Evolutionary conservation across 176 grass and related monocot species (phyloP).

Genomic region (Phoenix dactylifera): DNA sequence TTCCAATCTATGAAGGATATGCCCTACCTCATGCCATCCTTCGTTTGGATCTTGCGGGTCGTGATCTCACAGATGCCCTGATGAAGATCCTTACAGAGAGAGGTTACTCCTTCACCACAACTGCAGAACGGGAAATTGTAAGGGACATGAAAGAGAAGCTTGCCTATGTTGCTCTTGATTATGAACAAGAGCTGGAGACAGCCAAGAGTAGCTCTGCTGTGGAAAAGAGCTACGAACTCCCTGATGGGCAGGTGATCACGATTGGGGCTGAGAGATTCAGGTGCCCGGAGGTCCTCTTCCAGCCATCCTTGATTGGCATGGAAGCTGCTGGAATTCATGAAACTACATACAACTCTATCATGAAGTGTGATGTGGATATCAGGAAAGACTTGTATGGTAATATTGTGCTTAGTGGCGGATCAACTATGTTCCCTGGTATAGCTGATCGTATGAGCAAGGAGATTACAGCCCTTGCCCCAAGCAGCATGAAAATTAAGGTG

Average conservation of each 20-base stretch:
- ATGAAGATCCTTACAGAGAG: constrained; percentile 15
- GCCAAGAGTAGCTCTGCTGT: constrained; percentile 10
- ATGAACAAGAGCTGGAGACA: constrained; percentile 8
- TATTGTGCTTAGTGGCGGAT: constrained; percentile 6
- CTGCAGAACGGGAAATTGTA: constrained; percentile 8
- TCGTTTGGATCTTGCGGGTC: constrained; percentile 8
- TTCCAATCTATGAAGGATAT: constrained; percentile 16
- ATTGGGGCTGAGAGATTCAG: constrained; percentile 12
- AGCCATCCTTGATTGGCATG: constrained; percentile 7
- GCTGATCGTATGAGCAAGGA: constrained; percentile 14
- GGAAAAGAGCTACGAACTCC: constrained; percentile 5
- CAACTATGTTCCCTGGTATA: constrained; percentile 4
- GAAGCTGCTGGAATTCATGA: constrained; percentile 10
- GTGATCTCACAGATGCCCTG: constrained; percentile 6
- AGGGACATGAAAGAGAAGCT: constrained; percentile 12
- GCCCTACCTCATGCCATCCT: constrained; percentile 13
- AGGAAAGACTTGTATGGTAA: constrained; percentile 15
- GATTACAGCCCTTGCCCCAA: constrained; percentile 8
- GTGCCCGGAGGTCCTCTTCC: constrained; percentile 12
- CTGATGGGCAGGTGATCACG: constrained; percentile 1
- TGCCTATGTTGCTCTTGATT: constrained; percentile 8
- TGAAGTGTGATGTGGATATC: constrained; percentile 4
- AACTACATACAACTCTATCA: constrained; percentile 6
- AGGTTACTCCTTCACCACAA: constrained; percentile 9
- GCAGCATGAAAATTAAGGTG: constrained; percentile 6